phyloP scores from a whole-genome alignment of 1,284 basidiomycete species.

The Naganishia liquefaciens region DNA sequence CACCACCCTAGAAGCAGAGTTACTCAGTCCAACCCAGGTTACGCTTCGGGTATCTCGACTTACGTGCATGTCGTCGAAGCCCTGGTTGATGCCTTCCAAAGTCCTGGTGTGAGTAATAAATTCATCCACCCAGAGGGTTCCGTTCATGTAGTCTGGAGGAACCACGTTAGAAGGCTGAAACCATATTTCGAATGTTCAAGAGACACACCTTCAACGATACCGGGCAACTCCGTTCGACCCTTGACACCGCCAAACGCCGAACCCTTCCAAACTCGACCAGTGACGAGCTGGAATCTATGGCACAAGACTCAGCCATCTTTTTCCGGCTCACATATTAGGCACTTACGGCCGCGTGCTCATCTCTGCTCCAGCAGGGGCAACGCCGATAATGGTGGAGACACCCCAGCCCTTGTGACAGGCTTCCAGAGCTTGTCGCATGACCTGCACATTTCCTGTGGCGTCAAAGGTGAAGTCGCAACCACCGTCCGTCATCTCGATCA shows the following conservation, averaged over 20 bases:
- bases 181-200: neutral
- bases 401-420: constrained; percentile 99
- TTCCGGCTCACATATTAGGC: constrained; percentile 11
- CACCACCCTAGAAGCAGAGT: constrained; percentile 63
- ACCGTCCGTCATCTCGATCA: constrained; percentile 92
- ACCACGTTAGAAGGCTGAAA: constrained; percentile 49
- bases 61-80: constrained; percentile 94
- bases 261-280: constrained; percentile 94
- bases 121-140: constrained; percentile 68
- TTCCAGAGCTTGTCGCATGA: constrained; percentile 95
- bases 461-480: constrained; percentile 98
- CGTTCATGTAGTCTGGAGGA: constrained; percentile 48
- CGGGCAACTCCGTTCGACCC: constrained; percentile 89
- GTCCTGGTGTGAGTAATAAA: constrained; percentile 80
- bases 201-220: constrained; percentile 71
- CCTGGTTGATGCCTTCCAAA: constrained; percentile 78
- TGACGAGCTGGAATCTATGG: constrained; percentile 70
- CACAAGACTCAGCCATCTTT: constrained; percentile 2
- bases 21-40: neutral
- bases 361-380: constrained; percentile 94
- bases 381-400: constrained; percentile 87
- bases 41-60: constrained; percentile 47
- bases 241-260: constrained; percentile 97
- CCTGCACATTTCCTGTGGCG: constrained; percentile 89
- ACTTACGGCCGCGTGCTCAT: constrained; percentile 91